Base-by-base conservation (phyloP, 768 basidiomycete genomes). In the Pleurotus giganteus region DNA sequence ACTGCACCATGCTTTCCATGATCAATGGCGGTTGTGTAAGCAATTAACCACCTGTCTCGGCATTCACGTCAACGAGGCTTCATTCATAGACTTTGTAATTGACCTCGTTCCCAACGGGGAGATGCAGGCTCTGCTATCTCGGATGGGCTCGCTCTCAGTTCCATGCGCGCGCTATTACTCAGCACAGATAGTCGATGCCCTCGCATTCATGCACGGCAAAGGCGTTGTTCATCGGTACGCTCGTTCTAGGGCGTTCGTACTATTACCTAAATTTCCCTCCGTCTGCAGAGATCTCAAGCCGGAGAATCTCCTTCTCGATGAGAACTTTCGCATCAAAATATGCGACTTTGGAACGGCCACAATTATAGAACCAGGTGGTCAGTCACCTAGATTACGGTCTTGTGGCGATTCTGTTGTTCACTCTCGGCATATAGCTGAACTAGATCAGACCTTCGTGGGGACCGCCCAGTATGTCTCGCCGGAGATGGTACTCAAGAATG, bases 331-430 rank as follows among this genome's bases (percentile, higher is more conserved):
- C 52, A 84, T 97, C 65, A 96, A 94, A 69, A 82, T 99, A n/a
- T 91, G 94, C 13, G 97, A 99, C 68, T 98, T 98, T 69, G 97
- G 97, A 4, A 95, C 93, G 3, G 93, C 93, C 17, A 89, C 90
- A 71, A 74, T 90, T 58, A 71, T 86, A 29, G 83, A 86, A 57
- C 65, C 77, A 19, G 75, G 73, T 49, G 69, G 85, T 85, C 53
- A 63, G 83, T 71, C 4, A 61, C 45, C 50, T 21, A 43, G 26
- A 34, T 55, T 8, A 43, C 46, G 19, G 50, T 28, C 39, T 46
- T 50, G 54, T 53, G 21, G 32, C 37, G 57, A 29, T 46, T 23
- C 47, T 31, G 34, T 69, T 68, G 54, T 32, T 19, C 62, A 66
- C 15, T 53, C 42, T 67, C 69, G 13, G 69, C 34, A 63, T 63